phyloP scores from a whole-genome alignment of 768 basidiomycete species.

The Phanerochaete carnosa region DNA sequence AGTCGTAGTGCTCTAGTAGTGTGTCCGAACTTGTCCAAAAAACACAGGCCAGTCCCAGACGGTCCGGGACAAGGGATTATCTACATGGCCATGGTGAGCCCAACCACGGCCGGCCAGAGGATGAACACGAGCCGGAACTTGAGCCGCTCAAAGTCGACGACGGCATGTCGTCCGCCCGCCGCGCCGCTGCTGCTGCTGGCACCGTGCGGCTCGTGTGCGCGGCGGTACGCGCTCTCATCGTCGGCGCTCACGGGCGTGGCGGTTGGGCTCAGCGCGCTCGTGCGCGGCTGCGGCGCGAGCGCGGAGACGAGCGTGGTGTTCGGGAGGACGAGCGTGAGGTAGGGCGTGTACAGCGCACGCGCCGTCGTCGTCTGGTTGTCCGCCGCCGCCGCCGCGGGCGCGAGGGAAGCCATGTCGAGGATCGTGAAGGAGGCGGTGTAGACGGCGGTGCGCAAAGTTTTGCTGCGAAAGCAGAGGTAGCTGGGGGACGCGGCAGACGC shows the following conservation, averaged over 20 bases:
- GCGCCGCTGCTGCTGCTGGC: neutral
- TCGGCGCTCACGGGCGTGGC: neutral
- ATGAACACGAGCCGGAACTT: constrained; percentile 49
- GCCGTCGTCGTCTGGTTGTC: neutral
- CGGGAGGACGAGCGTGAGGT: constrained; percentile 8
- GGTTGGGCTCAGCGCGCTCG: neutral
- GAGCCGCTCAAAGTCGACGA: constrained; percentile 22
- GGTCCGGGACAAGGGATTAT: neutral
- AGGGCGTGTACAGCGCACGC: constrained; percentile 4
- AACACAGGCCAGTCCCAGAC: neutral
- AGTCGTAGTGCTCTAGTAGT: too few species aligned
- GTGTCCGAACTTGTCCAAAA: neutral
- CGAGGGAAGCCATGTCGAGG: constrained; percentile 19
- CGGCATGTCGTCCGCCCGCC: neutral
- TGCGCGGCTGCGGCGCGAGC: constrained; percentile 6
- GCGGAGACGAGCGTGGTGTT: constrained; percentile 8
- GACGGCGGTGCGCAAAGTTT: constrained; percentile 24
- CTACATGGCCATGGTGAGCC: constrained; percentile 52
- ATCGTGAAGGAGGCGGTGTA: constrained; percentile 55
- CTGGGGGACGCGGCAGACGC: constrained; percentile 14
- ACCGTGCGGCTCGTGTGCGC: neutral
- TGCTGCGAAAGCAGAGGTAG: constrained; percentile 31
- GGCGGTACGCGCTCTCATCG: neutral
- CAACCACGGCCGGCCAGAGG: constrained; percentile 55
- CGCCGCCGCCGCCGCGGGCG: neutral